Evolutionary conservation across 1,284 basidiomycete species (phyloP).

Genomic region (Marasmius sp.): DNA sequence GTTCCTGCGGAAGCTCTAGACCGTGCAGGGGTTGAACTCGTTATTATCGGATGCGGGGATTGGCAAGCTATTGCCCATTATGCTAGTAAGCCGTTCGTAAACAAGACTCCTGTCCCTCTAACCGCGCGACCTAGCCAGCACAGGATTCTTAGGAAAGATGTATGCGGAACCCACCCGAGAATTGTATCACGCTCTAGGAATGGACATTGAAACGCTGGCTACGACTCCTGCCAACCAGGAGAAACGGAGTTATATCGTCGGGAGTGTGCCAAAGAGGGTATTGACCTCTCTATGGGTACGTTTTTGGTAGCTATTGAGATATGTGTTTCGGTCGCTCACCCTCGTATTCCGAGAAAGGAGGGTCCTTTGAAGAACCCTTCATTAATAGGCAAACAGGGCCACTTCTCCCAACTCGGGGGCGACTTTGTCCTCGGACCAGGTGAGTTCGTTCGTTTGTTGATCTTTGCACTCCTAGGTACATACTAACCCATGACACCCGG

Average conservation of each 20-base stretch:
- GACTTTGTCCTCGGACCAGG: slow-evolving; percentile 64
- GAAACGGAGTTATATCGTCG: slow-evolving; percentile 46
- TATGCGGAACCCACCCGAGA: slow-evolving; percentile 60
- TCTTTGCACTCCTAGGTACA: not conserved
- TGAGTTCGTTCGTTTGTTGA: slow-evolving; percentile 15
- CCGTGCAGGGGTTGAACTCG: slow-evolving; percentile 41
- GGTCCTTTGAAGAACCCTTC: slow-evolving; percentile 45
- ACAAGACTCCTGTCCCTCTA: not conserved
- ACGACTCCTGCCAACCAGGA: slow-evolving; percentile 44
- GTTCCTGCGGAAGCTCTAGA: slow-evolving; percentile 45
- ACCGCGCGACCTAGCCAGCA: slow-evolving; percentile 19
- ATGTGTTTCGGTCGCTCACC: not conserved
- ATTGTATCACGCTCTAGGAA: slow-evolving; percentile 51
- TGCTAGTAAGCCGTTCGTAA: slow-evolving; percentile 34
- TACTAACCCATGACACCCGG: not conserved
- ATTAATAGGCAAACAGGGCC: slow-evolving; percentile 58
- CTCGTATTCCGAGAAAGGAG: slow-evolving; percentile 4
- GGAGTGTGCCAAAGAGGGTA: slow-evolving; percentile 26
- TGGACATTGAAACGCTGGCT: slow-evolving; percentile 45
- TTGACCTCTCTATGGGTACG: slow-evolving; percentile 50
- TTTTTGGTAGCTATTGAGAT: not conserved
- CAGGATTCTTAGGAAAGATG: slow-evolving; percentile 47
- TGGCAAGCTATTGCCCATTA: slow-evolving; percentile 56
- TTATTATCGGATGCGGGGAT: slow-evolving; percentile 65
- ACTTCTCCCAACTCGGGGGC: slow-evolving; percentile 57